Evolutionary conservation across 495 filamentous ascomycete species (phyloP).

Genomic region (Penicillium coffeae): DNA sequence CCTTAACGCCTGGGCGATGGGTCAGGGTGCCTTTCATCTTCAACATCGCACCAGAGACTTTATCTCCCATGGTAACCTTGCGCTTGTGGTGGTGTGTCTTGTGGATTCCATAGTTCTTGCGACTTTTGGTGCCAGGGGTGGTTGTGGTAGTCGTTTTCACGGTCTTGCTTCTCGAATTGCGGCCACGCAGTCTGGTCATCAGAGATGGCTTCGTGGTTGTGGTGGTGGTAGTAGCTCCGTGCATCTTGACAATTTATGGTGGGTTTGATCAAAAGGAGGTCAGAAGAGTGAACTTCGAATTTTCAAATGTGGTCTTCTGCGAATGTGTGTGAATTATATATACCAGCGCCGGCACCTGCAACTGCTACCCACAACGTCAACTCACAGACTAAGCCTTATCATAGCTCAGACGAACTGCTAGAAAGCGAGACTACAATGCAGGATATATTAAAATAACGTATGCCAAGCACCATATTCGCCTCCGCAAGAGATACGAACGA

Average conservation of each 20-base stretch:
- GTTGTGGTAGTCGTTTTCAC: conserved; percentile 31
- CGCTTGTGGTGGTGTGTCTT: conserved; percentile 54
- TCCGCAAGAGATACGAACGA: background rate
- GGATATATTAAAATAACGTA: conserved; percentile 18
- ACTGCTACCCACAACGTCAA: too few relatives aligned
- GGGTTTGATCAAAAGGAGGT: background rate
- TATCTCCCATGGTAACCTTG: conserved; percentile 59
- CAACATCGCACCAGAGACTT: conserved; percentile 64
- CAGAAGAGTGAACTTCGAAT: too few relatives aligned
- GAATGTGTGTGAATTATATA: too few relatives aligned
- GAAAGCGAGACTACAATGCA: too few relatives aligned
- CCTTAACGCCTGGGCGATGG: conserved; percentile 59
- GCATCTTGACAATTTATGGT: conserved; percentile 3
- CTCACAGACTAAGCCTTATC: too few relatives aligned
- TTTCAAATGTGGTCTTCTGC: too few relatives aligned
- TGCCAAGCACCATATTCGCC: conserved; percentile 14
- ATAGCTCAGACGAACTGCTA: too few relatives aligned
- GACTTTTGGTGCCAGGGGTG: conserved; percentile 3
- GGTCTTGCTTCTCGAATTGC: conserved; percentile 20
- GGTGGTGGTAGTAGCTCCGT: conserved; percentile 24
- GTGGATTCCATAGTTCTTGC: conserved; percentile 6
- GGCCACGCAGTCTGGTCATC: conserved; percentile 30
- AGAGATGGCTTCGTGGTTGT: conserved; percentile 47
- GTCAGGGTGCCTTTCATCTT: conserved; percentile 62
- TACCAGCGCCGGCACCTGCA: too few relatives aligned